Evolutionary conservation across 352 stramenopile species (phyloP), one percentile per base, ranked within the genome.

Genomic region (Pythium utonaiense): DNA sequence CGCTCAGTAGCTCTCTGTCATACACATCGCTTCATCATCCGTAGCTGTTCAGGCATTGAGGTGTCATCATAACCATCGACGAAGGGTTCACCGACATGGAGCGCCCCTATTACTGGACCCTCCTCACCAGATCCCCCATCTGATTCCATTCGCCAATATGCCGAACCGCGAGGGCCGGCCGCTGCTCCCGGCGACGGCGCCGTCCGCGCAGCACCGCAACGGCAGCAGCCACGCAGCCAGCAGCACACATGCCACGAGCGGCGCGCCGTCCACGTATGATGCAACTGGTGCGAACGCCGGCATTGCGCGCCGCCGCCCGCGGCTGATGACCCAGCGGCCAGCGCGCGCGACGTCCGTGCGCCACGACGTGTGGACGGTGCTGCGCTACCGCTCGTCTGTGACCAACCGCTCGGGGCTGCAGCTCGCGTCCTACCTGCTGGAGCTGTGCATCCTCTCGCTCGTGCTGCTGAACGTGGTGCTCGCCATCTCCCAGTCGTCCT

Each of bases 401-500:
- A 70, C 70, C n/a, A 52, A 89, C 28, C 70, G 71, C 52, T 80
- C 82, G 41, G 73, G 52, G 2, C 70, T 94, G 38, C 79, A 88
- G 56, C 80, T 76, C 30, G 77, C 77, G 24, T 91, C 82, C n/a
- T 91, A 92, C 56, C 56, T 59, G 12, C 72, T 94, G 8, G 82
- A 94, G 38, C 44, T 83, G 10, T 80, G 66, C 50, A 74, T 94
- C n/a, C 69, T 94, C n/a, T 69, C 80, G 28, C 75, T 94, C 48
- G 90, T 94, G 57, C 69, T 87, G 24, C 64, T 91, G 28, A 92
- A 94, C 53, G 84, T 94, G 22, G 59, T 88, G 47, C 65, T 94
- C 17, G 81, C 82, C 22, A 92, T 94, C 73, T 76, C 72, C 53
- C 65, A 83, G 36, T 90, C 78, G 30, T 66, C 53, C 31, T 40